Evolutionary conservation across 805 yeast genomes (phyloP).

Genomic region (Scheffersomyces stipitis): DNA sequence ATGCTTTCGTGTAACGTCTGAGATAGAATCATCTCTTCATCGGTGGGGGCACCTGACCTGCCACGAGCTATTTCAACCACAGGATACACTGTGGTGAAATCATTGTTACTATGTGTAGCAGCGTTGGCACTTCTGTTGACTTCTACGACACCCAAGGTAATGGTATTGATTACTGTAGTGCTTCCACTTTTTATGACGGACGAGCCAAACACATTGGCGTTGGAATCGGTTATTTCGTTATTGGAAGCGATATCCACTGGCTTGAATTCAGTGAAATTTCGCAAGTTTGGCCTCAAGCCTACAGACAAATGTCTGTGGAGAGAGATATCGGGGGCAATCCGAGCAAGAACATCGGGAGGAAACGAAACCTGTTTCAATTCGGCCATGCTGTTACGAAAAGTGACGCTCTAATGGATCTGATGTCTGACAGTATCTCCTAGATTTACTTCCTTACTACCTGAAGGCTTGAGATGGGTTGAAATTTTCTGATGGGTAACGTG

Average conservation of each 20-base stretch:
- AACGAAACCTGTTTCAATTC: constrained; percentile 37
- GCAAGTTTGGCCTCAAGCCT: constrained; percentile 73
- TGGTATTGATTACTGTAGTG: constrained; percentile 70
- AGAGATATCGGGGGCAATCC: constrained; percentile 83
- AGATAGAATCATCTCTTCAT: constrained; percentile 76
- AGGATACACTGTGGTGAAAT: constrained; percentile 55
- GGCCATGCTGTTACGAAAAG: not conserved
- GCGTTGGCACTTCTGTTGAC: constrained; percentile 38
- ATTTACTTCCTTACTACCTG: too few species aligned
- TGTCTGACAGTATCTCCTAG: too few species aligned
- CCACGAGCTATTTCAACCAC: constrained; percentile 78
- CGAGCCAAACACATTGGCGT: constrained; percentile 54
- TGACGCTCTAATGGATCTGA: too few species aligned
- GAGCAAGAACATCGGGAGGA: constrained; percentile 78
- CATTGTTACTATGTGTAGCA: constrained; percentile 10
- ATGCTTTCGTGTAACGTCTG: constrained; percentile 64
- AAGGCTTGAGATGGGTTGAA: too few species aligned
- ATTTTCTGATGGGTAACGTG: too few species aligned
- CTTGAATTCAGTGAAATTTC: constrained; percentile 72
- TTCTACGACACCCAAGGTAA: constrained; percentile 67
- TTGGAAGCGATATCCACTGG: constrained; percentile 47
- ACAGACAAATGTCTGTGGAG: constrained; percentile 73
- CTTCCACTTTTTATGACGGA: constrained; percentile 67
- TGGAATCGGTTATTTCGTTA: constrained; percentile 28
- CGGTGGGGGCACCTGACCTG: constrained; percentile 75